Evolutionary conservation across 352 stramenopile genomes (phyloP), one percentile per base, ranked within the genome.

Genomic region (Pythium plurisporium): DNA sequence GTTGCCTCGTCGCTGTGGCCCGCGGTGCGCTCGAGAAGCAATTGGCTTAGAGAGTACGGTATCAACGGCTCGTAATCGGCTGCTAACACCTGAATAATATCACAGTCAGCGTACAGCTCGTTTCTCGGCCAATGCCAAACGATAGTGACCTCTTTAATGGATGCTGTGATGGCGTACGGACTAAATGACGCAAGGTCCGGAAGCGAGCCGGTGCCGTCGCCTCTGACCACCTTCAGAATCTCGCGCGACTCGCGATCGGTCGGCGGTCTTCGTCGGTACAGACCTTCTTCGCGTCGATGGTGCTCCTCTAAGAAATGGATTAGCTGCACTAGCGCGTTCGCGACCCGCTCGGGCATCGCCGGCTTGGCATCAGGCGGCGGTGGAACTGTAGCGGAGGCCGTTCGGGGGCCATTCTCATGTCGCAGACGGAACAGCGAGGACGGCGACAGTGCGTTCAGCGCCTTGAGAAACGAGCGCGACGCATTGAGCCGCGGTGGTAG

Each of bases 71-170:
- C 64, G 31, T 75, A 84, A 12, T 61, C 56, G 0, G 82, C 45
- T 12, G 23, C 45, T 14, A 88, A 41, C 30, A 82, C 65, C 76
- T n/a, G n/a, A n/a, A n/a, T n/a, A n/a, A n/a, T n/a, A n/a, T n/a
- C n/a, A n/a, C n/a, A n/a, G n/a, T n/a, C n/a, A n/a, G n/a, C n/a
- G n/a, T n/a, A n/a, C n/a, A n/a, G n/a, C n/a, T n/a, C n/a, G n/a
- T n/a, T n/a, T n/a, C n/a, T n/a, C n/a, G n/a, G n/a, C n/a, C n/a
- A n/a, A n/a, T n/a, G n/a, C n/a, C n/a, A n/a, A n/a, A n/a, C n/a
- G n/a, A n/a, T n/a, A n/a, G n/a, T n/a, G n/a, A 81, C 75, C 46
- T 74, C 52, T 54, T 85, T 86, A 40, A 85, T 48, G 3, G 64
- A 64, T 15, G 43, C 47, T 19, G 75, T 62, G 27, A 88, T 72